Evolutionary conservation across 2,329 filamentous ascomycete genomes (phyloP), one percentile per base, ranked within the genome.

Genomic region (Chalara sp.): DNA sequence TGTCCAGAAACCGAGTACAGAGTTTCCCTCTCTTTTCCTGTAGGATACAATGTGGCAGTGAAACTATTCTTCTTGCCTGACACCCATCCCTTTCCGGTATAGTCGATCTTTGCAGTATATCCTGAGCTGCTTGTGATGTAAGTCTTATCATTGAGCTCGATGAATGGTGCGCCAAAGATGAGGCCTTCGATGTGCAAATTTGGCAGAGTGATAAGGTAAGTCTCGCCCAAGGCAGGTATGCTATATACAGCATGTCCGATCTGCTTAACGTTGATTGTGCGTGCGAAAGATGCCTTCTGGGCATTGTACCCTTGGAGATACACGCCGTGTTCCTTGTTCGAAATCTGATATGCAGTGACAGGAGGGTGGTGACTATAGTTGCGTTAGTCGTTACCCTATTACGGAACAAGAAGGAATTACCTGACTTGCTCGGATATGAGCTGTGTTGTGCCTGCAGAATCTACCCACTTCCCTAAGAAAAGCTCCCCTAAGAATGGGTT

Each of bases 401-500:
- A 46, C 46, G 8, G 6, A 44, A 32, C 5, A 7, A n/a, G 44
- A 12, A 10, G 51, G 30, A 37, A 46, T 62, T 52, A 82, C 80
- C 84, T 88, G 66, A 97, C 93, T 77, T 97, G 92, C 73, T 97
- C 92, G 64, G 89, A 95, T 62, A 96, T 79, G 58, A 99, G 78
- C 61, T 86, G 81, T 31, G 93, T 97, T 45, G 83, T 86, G 51
- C 92, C 92, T 48, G 82, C 81, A 44, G 81, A 78, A 64, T 95
- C 88, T 52, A 86, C 81, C 93, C 93, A 99, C 62, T 84, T 86
- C 29, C 92, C 93, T 31, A 97, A 70, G 71, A 96, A 97, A 33
- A 97, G 79, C 73, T 99, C 92, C 51, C 92, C 92, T 35, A 99
- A 72, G 72, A 99, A 97, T 0, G 93, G 93, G 66, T 99, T 97